These are phyloP conservation scores for Aspergillus asperescens DNA, from an alignment of 495 filamentous ascomycete genomes.

Conservation along the genomic window DNA sequence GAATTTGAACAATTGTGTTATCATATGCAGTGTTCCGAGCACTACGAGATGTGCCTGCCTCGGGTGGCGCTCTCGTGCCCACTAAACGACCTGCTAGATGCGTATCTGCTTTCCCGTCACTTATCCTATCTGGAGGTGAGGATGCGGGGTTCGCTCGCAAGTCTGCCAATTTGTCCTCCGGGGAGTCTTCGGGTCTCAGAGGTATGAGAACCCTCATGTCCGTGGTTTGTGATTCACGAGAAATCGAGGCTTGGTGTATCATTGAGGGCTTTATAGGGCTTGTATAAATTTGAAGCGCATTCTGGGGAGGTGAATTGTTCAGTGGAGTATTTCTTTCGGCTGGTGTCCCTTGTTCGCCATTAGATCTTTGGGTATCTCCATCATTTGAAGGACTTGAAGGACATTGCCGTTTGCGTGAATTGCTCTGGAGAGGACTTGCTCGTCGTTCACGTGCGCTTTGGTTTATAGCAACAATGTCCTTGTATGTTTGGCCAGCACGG, in stretches of 20 bases:
- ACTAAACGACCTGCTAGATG: neutral
- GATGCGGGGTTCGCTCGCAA: neutral
- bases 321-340: neutral
- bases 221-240: neutral
- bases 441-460: conserved; percentile 27
- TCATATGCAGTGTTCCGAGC: conserved; percentile 8
- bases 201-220: neutral
- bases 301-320: neutral
- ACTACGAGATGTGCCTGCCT: neutral
- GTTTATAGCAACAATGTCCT: conserved; percentile 53
- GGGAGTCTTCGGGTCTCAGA: neutral
- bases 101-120: neutral
- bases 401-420: conserved; percentile 8
- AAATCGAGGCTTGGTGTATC: neutral
- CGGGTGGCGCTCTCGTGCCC: neutral
- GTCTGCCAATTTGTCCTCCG: neutral
- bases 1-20: conserved; percentile 55
- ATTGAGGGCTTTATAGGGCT: neutral
- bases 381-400: conserved; percentile 8
- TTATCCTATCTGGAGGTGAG: neutral
- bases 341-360: neutral
- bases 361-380: neutral
- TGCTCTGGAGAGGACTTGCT: conserved; percentile 9
- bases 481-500: conserved; percentile 58
- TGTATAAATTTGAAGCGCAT: neutral